Evolutionary conservation across 2,329 filamentous ascomycete species (phyloP), one percentile per base, ranked within the genome.

Genomic region (Botrytis hyacinthi): DNA sequence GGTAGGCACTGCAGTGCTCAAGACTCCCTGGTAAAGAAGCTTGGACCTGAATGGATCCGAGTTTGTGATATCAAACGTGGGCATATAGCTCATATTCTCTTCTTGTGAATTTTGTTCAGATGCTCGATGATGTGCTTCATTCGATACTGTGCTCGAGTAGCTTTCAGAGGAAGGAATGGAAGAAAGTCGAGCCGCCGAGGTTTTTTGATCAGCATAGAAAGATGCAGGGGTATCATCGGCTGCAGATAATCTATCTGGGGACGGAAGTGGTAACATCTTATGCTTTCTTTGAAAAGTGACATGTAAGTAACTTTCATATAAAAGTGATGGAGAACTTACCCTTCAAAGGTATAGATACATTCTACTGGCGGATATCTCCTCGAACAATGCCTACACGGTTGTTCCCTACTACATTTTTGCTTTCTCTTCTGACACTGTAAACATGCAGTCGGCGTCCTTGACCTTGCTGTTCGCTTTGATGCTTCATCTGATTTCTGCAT

Each of bases 401-500:
- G 65, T 44, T 70, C 71, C 10, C 71, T 51, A 57, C 71, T 73
- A 32, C 71, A 73, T 62, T 54, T 73, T 32, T 73, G 71, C 46
- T 73, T 73, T 54, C 71, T 73, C 22, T 70, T 73, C 26, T 73
- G 71, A 16, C 71, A 73, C 18, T 73, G 71, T 18, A 62, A 35
- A 37, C 71, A 73, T 14, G 71, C 71, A n/a, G 71, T 73, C 9
- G 71, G 54, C 14, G 46, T 70, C 29, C 71, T 72, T 26, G 71
- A 73, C 3, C 54, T 73, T 22, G 71, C 46, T 14, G 71, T 63
- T 51, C 54, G 69, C 14, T 35, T 61, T 18, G 42, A 61, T 60
- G n/a, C 63, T 70, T 72, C 71, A 72, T 72, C 71, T 48, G 18
- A 37, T 70, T 70, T 60, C 71, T 73, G 65, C 71, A 73, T 73